Evolutionary conservation across 2,329 filamentous ascomycete species (phyloP).

Genomic region (Ophiostoma sp.): DNA sequence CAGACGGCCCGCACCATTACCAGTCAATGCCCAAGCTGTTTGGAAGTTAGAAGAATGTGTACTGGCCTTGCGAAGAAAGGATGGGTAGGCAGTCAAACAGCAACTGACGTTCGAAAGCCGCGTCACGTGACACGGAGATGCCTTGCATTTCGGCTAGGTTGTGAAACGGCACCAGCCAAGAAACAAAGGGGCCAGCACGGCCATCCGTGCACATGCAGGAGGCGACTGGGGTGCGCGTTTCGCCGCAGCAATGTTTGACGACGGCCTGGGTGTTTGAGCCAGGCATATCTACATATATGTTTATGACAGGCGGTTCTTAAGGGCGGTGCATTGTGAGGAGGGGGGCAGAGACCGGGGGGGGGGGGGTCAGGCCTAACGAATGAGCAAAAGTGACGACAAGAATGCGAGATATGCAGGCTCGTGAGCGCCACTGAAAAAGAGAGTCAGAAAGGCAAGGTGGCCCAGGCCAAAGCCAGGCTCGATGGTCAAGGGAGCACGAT

Average conservation of each 20-base stretch:
- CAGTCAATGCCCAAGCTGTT: conserved; percentile 9
- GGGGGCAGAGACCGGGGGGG: neutral
- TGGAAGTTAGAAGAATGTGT: neutral
- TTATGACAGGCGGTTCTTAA: too few species aligned
- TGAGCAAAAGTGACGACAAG: neutral
- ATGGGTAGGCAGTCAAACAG: neutral
- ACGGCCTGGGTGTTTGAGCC: conserved; percentile 5
- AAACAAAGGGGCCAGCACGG: neutral
- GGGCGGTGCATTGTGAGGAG: too few species aligned
- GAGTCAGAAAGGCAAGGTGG: neutral
- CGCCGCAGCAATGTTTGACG: conserved; percentile 8
- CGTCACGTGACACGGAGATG: conserved; percentile 10
- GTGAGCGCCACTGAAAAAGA: neutral
- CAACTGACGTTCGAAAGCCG: neutral
- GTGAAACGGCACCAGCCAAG: conserved; percentile 14
- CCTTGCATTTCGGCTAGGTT: conserved; percentile 16
- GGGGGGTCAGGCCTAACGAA: neutral
- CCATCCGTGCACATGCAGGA: conserved; percentile 15
- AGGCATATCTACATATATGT: too few species aligned
- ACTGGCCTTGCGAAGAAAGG: neutral
- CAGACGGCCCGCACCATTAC: neutral
- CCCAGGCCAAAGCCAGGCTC: neutral
- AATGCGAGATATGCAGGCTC: neutral
- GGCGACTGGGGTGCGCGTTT: conserved; percentile 1
- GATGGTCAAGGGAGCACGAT: neutral